Percentiles rank a stretch among this genome's conserved stretches.
Evolutionary conservation across 1,139 yeast genomes (phyloP).

Genomic region (Yamadazyma dushanensis): DNA sequence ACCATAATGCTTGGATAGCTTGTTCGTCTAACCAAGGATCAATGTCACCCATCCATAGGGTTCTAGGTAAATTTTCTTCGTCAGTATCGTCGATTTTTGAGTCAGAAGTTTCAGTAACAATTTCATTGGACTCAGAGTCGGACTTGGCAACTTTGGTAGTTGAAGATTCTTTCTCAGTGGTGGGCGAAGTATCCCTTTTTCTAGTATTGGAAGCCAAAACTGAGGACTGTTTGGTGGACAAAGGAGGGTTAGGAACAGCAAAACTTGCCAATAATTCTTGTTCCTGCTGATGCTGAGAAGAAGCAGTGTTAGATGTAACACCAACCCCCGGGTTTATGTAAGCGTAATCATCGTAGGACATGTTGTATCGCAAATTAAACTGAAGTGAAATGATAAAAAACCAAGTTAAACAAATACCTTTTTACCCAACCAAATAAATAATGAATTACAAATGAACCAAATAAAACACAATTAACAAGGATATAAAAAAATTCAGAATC

Average conservation of each 20-base stretch:
- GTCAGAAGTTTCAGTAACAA: not conserved
- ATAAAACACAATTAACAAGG: not conserved
- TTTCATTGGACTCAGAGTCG: not conserved
- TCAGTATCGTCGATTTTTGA: not conserved
- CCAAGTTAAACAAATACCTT: not conserved
- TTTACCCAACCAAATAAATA: slow-evolving; percentile 1
- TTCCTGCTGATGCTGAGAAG: slow-evolving; percentile 47
- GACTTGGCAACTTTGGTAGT: not conserved
- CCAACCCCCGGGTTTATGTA: slow-evolving; percentile 6
- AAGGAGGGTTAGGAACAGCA: slow-evolving; percentile 46
- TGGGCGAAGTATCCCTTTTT: not conserved
- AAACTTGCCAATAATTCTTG: slow-evolving; percentile 43
- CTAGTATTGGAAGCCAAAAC: slow-evolving; percentile 23
- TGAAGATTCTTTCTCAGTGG: not conserved
- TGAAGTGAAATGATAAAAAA: not conserved
- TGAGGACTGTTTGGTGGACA: slow-evolving; percentile 18
- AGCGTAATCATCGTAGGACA: slow-evolving; percentile 5
- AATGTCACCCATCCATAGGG: slow-evolving; percentile 79
- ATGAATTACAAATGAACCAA: not conserved
- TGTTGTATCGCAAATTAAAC: not conserved
- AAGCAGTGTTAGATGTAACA: slow-evolving; percentile 32
- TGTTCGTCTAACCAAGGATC: slow-evolving; percentile 73
- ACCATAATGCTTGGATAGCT: slow-evolving; percentile 61
- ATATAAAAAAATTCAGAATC: not conserved
- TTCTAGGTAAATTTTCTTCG: slow-evolving; percentile 33